phyloP scores from a whole-genome alignment of 2,329 filamentous ascomycete genomes.

The Claviceps pusilla region DNA sequence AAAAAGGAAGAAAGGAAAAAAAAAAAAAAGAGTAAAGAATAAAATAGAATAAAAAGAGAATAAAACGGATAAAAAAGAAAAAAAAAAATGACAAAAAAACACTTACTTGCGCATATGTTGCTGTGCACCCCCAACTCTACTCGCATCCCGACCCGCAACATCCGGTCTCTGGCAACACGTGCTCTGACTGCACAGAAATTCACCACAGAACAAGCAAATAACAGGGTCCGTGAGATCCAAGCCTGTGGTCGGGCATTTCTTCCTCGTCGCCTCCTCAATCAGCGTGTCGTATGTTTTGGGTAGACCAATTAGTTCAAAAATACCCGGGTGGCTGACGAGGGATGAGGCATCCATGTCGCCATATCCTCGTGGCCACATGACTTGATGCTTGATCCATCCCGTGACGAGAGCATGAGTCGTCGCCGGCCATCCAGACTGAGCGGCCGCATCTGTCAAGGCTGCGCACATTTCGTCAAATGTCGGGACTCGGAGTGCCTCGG shows the following conservation, averaged over 20 bases:
- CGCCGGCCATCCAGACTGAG: constrained; percentile 34
- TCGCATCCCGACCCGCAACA: constrained; percentile 25
- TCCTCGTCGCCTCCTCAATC: constrained; percentile 77
- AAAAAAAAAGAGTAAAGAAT: no score
- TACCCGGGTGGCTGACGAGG: constrained; percentile 62
- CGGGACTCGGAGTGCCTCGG: constrained; percentile 59
- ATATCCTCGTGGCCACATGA: constrained; percentile 22
- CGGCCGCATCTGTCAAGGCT: constrained; percentile 33
- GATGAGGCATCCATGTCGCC: constrained; percentile 25
- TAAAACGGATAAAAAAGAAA: no score
- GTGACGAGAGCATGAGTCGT: constrained; percentile 31
- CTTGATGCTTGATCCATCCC: constrained; percentile 62
- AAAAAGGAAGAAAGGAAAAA: not conserved
- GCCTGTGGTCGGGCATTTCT: constrained; percentile 74
- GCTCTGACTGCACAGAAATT: constrained; percentile 91
- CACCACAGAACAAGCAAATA: constrained; percentile 86
- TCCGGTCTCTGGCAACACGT: constrained; percentile 70
- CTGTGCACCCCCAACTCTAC: constrained; percentile 64
- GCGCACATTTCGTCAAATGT: constrained; percentile 65
- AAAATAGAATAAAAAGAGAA: no score
- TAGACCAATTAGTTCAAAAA: constrained; percentile 85
- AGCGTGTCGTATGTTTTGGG: constrained; percentile 84
- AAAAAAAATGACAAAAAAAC: not conserved
- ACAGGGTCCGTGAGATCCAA: constrained; percentile 84
- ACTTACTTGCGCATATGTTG: constrained; percentile 77